These are phyloP conservation scores for Phanerochaete sordida DNA, from an alignment of 768 basidiomycete species.

Conservation along the genomic window DNA sequence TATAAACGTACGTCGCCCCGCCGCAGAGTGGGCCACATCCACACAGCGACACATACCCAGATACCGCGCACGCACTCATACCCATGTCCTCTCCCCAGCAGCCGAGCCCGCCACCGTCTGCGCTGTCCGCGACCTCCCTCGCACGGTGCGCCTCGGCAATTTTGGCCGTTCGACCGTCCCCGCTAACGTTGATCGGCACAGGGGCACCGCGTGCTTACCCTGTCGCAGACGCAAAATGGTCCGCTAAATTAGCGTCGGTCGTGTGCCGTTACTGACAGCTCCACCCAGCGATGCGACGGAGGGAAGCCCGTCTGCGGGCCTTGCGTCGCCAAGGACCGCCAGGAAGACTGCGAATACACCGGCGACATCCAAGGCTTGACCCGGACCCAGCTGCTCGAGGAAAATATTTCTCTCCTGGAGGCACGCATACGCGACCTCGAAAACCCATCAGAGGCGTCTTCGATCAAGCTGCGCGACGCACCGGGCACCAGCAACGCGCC, in stretches of 20 bases:
- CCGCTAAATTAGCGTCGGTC: neutral
- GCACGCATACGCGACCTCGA: constrained; percentile 43
- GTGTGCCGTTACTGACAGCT: neutral
- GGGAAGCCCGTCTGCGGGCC: constrained; percentile 61
- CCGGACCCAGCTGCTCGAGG: constrained; percentile 57
- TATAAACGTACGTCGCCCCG: neutral
- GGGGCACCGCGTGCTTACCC: constrained; percentile 21
- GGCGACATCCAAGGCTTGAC: constrained; percentile 56
- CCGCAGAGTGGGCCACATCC: neutral
- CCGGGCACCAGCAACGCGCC: neutral
- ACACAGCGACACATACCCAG: neutral
- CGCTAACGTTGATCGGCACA: neutral
- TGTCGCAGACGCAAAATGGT: constrained; percentile 24
- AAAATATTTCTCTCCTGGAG: constrained; percentile 55
- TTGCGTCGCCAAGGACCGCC: constrained; percentile 44
- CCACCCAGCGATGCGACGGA: constrained; percentile 64
- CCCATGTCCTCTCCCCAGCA: neutral
- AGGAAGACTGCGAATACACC: constrained; percentile 69
- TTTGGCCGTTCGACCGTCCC: neutral
- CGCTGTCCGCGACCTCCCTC: neutral
- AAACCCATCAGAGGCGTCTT: constrained; percentile 24
- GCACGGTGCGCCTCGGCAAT: neutral
- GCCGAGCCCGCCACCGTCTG: neutral
- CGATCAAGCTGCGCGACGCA: constrained; percentile 15
- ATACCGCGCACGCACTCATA: neutral